Evolutionary conservation across 1,139 yeast genomes (phyloP).

Genomic region (Ashbya aceris): DNA sequence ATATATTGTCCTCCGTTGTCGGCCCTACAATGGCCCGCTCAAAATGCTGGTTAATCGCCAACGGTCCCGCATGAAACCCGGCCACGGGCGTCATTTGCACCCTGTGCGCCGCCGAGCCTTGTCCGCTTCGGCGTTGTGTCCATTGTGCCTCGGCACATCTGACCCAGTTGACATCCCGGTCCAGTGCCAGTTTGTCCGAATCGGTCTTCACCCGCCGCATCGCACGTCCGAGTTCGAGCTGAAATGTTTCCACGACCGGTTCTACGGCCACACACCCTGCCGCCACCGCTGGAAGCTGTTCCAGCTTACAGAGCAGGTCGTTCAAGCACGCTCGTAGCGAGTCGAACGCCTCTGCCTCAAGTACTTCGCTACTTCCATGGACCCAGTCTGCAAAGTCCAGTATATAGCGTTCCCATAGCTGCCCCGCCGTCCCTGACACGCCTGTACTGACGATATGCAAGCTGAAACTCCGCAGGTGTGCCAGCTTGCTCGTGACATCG

Average conservation of each 20-base stretch:
- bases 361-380: slow-evolving; percentile 11
- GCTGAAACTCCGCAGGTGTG: slow-evolving; percentile 18
- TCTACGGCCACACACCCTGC: slow-evolving; percentile 25
- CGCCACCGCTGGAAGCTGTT: slow-evolving; percentile 17
- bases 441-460: slow-evolving; percentile 15
- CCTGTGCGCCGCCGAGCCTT: slow-evolving; percentile 12
- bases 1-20: neutral
- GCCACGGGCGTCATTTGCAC: slow-evolving; percentile 23
- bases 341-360: slow-evolving; percentile 24
- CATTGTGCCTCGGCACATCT: slow-evolving; percentile 8
- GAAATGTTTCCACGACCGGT: slow-evolving; percentile 22
- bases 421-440: slow-evolving; percentile 11
- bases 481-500: slow-evolving; percentile 21
- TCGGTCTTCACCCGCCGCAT: slow-evolving; percentile 9
- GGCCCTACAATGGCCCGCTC: slow-evolving; percentile 13
- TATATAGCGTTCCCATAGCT: slow-evolving; percentile 23
- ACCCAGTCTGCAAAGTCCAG: slow-evolving; percentile 28
- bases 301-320: slow-evolving; percentile 20
- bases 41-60: slow-evolving; percentile 21
- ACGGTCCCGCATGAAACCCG: slow-evolving; percentile 27
- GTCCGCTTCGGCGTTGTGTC: neutral
- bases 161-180: slow-evolving; percentile 26
- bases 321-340: slow-evolving; percentile 27
- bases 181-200: slow-evolving; percentile 15
- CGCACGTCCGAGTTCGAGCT: slow-evolving; percentile 22